Evolutionary conservation across 1,284 basidiomycete species (phyloP).

Genomic region (Cystobasidium sp.): DNA sequence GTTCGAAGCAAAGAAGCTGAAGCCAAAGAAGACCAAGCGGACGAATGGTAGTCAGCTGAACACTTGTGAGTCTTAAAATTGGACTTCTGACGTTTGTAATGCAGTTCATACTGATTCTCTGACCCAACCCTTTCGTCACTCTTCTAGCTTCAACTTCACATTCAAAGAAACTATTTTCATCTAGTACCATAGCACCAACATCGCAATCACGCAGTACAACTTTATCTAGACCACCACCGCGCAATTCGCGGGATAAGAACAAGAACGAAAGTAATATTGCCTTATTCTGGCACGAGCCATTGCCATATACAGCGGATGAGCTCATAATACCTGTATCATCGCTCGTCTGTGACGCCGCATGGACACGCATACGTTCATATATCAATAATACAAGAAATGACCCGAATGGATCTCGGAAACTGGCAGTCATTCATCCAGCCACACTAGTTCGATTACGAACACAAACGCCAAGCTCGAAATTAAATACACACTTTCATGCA

Average conservation of each 20-base stretch:
- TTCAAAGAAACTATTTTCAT: not conserved
- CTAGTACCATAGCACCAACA: not conserved
- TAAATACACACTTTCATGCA: constrained; percentile 18
- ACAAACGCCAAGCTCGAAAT: constrained; percentile 4
- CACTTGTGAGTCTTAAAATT: not conserved
- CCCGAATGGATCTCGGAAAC: constrained; percentile 3
- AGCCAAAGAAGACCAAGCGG: not conserved
- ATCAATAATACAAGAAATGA: not conserved
- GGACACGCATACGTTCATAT: constrained; percentile 13
- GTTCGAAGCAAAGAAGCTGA: constrained; percentile 9
- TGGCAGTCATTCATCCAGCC: constrained; percentile 24
- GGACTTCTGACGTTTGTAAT: not conserved
- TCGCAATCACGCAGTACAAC: constrained; percentile 11
- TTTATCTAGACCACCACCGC: constrained; percentile 2
- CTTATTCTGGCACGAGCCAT: constrained; percentile 19
- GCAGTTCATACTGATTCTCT: not conserved
- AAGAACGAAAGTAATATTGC: not conserved
- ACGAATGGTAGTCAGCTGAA: not conserved
- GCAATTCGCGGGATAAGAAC: not conserved
- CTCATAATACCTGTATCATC: constrained; percentile 32
- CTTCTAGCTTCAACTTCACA: not conserved
- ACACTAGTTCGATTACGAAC: constrained; percentile 33
- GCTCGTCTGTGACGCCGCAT: constrained; percentile 23
- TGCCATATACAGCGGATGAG: constrained; percentile 15
- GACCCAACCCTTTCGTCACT: not conserved